Conservation (phyloP, 1,284 basidiomycete genomes). For the Rhodotorula sp. region DNA sequence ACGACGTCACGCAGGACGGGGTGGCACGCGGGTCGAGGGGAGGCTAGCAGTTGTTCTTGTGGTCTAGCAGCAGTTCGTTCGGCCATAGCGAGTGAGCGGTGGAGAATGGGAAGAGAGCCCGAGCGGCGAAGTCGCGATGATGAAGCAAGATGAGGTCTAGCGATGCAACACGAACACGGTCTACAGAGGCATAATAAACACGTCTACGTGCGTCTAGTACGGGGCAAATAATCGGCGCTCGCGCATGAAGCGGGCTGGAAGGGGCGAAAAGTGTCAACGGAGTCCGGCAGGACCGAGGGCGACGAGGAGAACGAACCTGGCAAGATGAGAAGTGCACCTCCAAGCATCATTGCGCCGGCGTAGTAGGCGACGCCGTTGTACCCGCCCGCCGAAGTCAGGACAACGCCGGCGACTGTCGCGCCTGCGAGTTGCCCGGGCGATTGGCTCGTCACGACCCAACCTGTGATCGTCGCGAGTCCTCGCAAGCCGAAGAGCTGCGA, state of each 20-base stretch:
- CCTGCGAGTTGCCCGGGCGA: conserved; percentile 32
- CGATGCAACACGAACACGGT: not conserved
- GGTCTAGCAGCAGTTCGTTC: not conserved
- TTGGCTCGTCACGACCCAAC: conserved; percentile 35
- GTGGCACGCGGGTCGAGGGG: too few relatives aligned
- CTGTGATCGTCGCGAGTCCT: conserved; percentile 37
- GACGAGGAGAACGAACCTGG: conserved; percentile 8
- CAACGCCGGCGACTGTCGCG: conserved; percentile 27
- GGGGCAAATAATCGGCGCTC: not conserved
- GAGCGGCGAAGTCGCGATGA: not conserved
- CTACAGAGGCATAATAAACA: not conserved
- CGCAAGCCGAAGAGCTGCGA: conserved; percentile 37
- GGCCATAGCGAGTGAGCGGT: conserved; percentile 1
- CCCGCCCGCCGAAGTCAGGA: conserved; percentile 10
- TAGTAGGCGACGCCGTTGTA: conserved; percentile 26
- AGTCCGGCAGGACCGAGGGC: not conserved
- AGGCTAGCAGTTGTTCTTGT: not conserved
- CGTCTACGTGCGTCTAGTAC: not conserved
- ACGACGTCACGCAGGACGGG: not conserved
- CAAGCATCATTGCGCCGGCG: conserved; percentile 26
- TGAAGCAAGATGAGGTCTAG: not conserved
- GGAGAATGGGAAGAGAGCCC: not conserved
- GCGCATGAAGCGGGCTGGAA: conserved; percentile 4
- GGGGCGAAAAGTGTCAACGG: too few relatives aligned
- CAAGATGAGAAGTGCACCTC: conserved; percentile 16